Evolutionary conservation across 768 basidiomycete species (phyloP).

Genomic region (Hypholoma sublateritium): DNA sequence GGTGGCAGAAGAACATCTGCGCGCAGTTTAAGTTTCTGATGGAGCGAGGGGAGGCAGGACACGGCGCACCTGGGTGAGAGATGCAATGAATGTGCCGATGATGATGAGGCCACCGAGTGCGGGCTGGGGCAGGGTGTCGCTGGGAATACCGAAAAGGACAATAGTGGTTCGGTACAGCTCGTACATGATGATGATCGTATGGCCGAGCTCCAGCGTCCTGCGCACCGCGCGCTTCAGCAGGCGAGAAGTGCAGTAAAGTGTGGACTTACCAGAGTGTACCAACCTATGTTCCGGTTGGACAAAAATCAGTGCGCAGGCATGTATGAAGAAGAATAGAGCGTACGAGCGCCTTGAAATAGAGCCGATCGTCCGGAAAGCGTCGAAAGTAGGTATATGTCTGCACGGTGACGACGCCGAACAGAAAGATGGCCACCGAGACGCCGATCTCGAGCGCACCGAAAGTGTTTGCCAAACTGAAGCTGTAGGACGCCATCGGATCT

Average conservation of each 20-base stretch:
- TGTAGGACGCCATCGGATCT: no score
- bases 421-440: constrained; percentile 16
- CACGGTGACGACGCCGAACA: constrained; percentile 27
- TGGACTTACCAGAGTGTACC: not conserved
- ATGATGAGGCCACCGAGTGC: constrained; percentile 5
- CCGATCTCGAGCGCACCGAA: constrained; percentile 24
- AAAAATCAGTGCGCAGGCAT: no score
- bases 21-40: not conserved
- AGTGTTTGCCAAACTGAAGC: constrained; percentile 10
- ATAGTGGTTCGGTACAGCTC: constrained; percentile 7
- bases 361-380: constrained; percentile 18
- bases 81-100: constrained; percentile 10
- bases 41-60: not conserved
- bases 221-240: not conserved
- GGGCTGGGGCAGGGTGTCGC: not conserved
- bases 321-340: not conserved
- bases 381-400: constrained; percentile 22
- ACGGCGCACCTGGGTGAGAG: constrained; percentile 10
- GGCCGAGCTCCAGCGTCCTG: constrained; percentile 9
- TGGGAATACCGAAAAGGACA: not conserved
- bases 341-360: constrained; percentile 20
- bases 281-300: not conserved
- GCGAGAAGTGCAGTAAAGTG: not conserved
- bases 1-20: constrained; percentile 9
- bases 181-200: constrained; percentile 4